These are phyloP conservation scores for Knufia fluminis DNA, from an alignment of 2,329 filamentous ascomycete species.

Conservation along the genomic window DNA sequence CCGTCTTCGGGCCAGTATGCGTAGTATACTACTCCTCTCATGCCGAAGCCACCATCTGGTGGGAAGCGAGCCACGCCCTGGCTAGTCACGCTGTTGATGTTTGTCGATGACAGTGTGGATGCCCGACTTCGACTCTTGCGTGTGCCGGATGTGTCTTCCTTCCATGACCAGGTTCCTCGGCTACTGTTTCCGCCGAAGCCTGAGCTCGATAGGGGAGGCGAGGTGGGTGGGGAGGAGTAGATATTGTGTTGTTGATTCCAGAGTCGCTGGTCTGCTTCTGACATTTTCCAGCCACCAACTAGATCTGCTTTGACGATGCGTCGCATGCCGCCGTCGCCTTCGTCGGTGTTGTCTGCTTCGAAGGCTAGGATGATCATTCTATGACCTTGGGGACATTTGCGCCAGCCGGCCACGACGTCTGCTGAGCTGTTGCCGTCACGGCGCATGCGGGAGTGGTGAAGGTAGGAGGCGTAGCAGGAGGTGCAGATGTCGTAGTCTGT, in stretches of 20 bases:
- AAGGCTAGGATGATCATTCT: conserved; percentile 77
- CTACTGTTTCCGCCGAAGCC: not conserved
- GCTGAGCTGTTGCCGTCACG: conserved; percentile 36
- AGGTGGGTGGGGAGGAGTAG: not conserved
- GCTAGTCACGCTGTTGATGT: not conserved
- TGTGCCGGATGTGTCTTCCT: conserved; percentile 16
- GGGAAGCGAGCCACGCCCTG: conserved; percentile 45
- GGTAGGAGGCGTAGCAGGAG: conserved; percentile 63
- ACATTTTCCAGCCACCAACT: conserved; percentile 66
- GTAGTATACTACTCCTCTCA: conserved; percentile 59
- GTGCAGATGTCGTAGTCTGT: conserved; percentile 74
- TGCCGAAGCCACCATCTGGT: conserved; percentile 64
- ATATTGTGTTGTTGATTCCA: conserved; percentile 4
- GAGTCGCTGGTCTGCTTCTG: conserved; percentile 43
- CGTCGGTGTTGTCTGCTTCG: conserved; percentile 39
- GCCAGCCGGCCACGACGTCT: conserved; percentile 74
- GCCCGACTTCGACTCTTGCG: conserved; percentile 13
- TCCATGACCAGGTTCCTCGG: conserved; percentile 22
- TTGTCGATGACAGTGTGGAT: conserved; percentile 6
- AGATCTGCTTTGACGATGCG: conserved; percentile 61
- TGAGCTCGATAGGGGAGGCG: conserved; percentile 1
- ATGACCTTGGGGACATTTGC: conserved; percentile 69
- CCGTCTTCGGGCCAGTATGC: conserved; percentile 62
- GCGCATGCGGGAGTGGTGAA: conserved; percentile 55
- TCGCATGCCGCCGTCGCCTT: conserved; percentile 53